Evolutionary conservation across 2,329 filamentous ascomycete genomes (phyloP).

Genomic region (Venturiaceae sp.): DNA sequence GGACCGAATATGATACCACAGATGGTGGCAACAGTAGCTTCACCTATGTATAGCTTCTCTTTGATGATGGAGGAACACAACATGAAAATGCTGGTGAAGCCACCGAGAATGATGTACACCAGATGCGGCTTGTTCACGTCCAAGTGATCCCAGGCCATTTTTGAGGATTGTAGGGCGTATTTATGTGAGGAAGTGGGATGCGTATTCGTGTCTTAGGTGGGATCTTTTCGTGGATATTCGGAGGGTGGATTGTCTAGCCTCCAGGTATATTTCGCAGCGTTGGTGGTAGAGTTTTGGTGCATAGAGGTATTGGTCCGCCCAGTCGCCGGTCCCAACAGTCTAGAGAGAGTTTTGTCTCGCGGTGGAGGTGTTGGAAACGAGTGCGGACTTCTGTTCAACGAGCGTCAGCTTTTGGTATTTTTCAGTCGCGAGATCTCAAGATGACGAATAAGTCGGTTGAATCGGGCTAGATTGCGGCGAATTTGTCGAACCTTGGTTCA

Average conservation of each 20-base stretch:
- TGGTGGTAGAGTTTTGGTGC: slow-evolving; percentile 7
- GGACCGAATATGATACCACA: slow-evolving; percentile 86
- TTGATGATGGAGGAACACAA: slow-evolving; percentile 96
- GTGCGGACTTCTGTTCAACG: background rate
- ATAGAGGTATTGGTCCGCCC: slow-evolving; percentile 16
- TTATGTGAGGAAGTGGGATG: background rate
- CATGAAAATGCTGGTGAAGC: slow-evolving; percentile 98
- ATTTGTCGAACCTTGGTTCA: background rate
- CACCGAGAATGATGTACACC: slow-evolving; percentile 97
- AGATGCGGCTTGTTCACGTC: slow-evolving; percentile 89
- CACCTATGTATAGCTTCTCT: slow-evolving; percentile 95
- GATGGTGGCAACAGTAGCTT: slow-evolving; percentile 87
- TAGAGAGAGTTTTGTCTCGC: background rate
- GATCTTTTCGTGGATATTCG: background rate
- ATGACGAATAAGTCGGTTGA: background rate
- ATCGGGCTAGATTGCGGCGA: background rate
- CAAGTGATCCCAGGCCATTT: slow-evolving; percentile 71
- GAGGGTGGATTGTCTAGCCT: background rate
- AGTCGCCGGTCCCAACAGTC: slow-evolving; percentile 21
- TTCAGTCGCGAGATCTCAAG: background rate
- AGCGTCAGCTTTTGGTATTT: background rate
- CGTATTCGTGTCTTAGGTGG: background rate
- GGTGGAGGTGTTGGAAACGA: no score
- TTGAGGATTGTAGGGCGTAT: slow-evolving; percentile 6
- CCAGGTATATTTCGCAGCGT: background rate